A percentile compares a stretch with the other conserved stretches of the same genome.
Conservation (phyloP, 768 basidiomycete species). For the Serendipita vermifera region DNA sequence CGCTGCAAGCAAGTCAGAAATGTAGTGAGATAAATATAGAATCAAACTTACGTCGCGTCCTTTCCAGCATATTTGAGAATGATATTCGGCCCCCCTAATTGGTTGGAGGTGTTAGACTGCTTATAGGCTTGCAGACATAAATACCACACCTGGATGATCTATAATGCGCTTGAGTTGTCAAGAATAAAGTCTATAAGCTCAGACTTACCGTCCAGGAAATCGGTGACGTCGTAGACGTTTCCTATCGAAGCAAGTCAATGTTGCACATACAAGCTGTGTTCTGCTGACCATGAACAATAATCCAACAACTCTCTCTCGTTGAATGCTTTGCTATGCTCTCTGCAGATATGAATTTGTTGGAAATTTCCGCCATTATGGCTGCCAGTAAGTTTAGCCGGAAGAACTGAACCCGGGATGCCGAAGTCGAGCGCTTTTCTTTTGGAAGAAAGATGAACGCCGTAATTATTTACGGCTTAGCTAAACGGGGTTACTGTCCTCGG, state of each 20-base stretch:
- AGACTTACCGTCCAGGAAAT: slow-evolving; percentile 50
- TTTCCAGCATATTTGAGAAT: slow-evolving; percentile 76
- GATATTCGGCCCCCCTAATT: slow-evolving; percentile 62
- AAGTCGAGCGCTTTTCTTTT: no score
- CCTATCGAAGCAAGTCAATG: slow-evolving; percentile 24
- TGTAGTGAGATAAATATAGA: slow-evolving; percentile 13
- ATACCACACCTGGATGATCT: slow-evolving; percentile 51
- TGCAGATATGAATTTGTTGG: slow-evolving; percentile 15
- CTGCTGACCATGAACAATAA: slow-evolving; percentile 63
- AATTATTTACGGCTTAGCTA: no score
- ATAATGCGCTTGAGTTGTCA: background rate
- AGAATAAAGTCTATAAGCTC: slow-evolving; percentile 15
- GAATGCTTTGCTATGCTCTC: slow-evolving; percentile 30
- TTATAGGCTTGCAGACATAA: background rate
- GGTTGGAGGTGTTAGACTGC: background rate
- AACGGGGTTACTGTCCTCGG: no score
- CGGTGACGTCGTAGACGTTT: slow-evolving; percentile 67
- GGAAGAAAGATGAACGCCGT: no score
- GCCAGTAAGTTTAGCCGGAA: no score
- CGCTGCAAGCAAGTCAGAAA: slow-evolving; percentile 28
- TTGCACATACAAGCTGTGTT: background rate
- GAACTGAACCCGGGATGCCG: no score
- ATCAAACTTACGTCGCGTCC: slow-evolving; percentile 59
- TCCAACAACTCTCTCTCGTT: slow-evolving; percentile 55
- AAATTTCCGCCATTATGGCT: no score